Conservation (phyloP, 176 grass and related monocot species). For the Otatea glauca region DNA sequence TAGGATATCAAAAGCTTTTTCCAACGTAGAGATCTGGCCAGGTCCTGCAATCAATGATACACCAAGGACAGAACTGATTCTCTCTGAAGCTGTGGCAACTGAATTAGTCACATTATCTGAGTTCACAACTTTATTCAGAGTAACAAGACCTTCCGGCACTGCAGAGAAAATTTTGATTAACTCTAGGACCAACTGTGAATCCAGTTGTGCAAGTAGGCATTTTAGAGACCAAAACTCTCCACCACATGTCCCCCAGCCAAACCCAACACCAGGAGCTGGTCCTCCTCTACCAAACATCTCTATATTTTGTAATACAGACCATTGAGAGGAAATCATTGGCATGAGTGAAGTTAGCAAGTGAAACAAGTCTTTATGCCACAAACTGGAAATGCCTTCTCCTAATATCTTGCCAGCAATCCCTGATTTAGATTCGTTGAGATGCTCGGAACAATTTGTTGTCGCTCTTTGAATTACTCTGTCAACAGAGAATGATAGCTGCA, state of each 20-base stretch:
- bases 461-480: conserved; percentile 67
- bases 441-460: conserved; percentile 48
- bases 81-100: conserved; percentile 52
- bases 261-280: conserved; percentile 89
- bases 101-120: conserved; percentile 34
- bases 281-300: conserved; percentile 94
- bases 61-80: conserved; percentile 69
- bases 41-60: conserved; percentile 78
- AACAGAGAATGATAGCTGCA: conserved; percentile 63
- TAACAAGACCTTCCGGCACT: conserved; percentile 18
- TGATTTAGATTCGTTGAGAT: conserved; percentile 40
- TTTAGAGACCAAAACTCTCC: conserved; percentile 92
- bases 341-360: conserved; percentile 53
- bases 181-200: conserved; percentile 73
- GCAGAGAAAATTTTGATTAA: conserved; percentile 64
- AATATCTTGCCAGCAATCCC: conserved; percentile 72
- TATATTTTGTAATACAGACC: conserved; percentile 57
- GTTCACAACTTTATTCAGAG: conserved; percentile 24
- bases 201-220: conserved; percentile 64
- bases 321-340: conserved; percentile 57
- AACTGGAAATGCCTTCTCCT: conserved; percentile 75
- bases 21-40: conserved; percentile 58
- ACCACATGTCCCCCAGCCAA: conserved; percentile 82
- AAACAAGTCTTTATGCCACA: conserved; percentile 62
- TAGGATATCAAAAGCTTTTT: conserved; percentile 68